Base-by-base conservation (phyloP, 192 early-diverging fungal genomes). In the Coemansia sp. region DNA sequence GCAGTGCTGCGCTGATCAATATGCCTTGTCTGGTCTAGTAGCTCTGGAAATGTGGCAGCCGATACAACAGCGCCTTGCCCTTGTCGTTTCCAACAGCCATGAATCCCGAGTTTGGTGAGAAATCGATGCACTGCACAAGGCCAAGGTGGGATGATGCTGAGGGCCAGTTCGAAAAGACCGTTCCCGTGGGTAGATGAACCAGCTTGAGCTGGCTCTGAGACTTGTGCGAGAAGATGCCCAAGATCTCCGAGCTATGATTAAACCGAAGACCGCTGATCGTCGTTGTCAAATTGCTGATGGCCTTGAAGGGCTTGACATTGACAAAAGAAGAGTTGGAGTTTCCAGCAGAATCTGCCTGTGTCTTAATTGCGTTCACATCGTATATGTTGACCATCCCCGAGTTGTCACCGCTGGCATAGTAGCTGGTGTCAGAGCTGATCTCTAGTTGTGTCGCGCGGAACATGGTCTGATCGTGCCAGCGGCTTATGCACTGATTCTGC, bases 131-230 rank as follows among this genome's bases (percentile, higher is more conserved):
- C 47, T 87, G 82, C 41, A 98, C 93, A 76, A 93, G 89, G 11
- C 91, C 88, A 36, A 99, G 82, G 15, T 93, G 92, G 16, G 95
- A 95, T 11, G 75, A 73, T 6, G 65, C 62, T 0, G 92, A 93
- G n/a, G 97, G 97, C 97, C 97, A 99, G 85, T 99, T 99, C 62
- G 85, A 66, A 80, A 94, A 96, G 45, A 97, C 93, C 15, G 87
- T 86, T 37, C 85, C 75, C 0, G 92, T 89, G 7, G 93, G 92
- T 55, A 93, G 67, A 82, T 99, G 94, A 7, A 95, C 84, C 49
- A 99, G 65, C 62, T 89, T 84, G 62, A 99, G 78, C 58, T 92
- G 87, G 69, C 95, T 91, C 69, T 90, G 87, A 62, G 91, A 92
- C 41, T 72, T 73, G 57, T 86, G 63, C 63, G 90, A 92, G 7